Percentiles rank a stretch among this genome's conserved stretches.
Conservation (phyloP, 1,139 yeast species). For the Hanseniaspora gamundiae region DNA sequence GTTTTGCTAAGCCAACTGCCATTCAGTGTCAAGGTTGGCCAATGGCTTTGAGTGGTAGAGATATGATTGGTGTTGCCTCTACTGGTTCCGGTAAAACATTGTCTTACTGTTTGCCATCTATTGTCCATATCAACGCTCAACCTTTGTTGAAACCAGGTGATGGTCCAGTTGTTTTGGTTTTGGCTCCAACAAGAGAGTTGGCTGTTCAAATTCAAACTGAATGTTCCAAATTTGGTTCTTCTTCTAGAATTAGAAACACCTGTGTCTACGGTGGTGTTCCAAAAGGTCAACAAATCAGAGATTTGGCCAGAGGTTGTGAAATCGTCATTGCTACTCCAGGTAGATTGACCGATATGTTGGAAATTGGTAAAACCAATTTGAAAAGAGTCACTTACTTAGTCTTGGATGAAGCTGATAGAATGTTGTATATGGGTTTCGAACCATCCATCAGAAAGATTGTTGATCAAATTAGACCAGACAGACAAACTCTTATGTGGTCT, state of each 20-base stretch:
- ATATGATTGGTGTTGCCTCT: conserved; percentile 96
- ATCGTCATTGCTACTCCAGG: conserved; percentile 97
- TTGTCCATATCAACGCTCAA: conserved; percentile 96
- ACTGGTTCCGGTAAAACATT: conserved; percentile 98
- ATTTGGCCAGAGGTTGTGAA: conserved; percentile 88
- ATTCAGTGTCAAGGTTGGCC: conserved; percentile 99
- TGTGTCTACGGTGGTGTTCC: conserved; percentile 99
- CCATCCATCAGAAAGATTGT: conserved; percentile 92
- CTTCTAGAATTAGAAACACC: conserved; percentile 90
- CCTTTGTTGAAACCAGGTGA: conserved; percentile 87
- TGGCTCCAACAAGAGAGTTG: conserved; percentile 98
- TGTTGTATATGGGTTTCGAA: conserved; percentile 97
- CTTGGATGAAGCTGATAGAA: conserved; percentile 91
- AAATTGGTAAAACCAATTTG: conserved; percentile 86
- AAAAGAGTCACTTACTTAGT: conserved; percentile 95
- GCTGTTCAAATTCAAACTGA: conserved; percentile 96
- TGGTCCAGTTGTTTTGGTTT: conserved; percentile 91
- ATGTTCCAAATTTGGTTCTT: conserved; percentile 85
- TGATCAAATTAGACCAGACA: conserved; percentile 91
- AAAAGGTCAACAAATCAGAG: conserved; percentile 93
- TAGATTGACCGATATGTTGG: conserved; percentile 95
- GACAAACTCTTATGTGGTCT: conserved; percentile 99
- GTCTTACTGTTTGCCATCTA: conserved; percentile 91
- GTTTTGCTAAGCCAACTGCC: conserved; percentile 88
- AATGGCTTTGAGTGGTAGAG: conserved; percentile 97